Evolutionary conservation across 257 asterid genomes (phyloP).

Genomic region (Echites panduratus): DNA sequence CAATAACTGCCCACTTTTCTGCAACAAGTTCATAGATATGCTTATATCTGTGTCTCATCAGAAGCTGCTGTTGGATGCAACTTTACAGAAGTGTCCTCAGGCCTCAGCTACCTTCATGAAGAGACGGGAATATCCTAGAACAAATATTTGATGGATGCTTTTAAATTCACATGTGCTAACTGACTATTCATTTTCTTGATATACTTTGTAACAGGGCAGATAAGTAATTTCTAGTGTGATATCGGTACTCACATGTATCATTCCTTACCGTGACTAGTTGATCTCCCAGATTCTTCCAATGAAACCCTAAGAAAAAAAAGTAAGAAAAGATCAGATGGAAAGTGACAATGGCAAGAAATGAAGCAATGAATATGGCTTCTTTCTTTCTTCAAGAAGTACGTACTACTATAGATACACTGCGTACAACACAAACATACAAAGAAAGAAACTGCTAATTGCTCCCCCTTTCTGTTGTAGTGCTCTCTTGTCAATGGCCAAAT

Average conservation of each 20-base stretch:
- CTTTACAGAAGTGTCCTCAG: conserved; percentile 38
- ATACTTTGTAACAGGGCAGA: too few relatives aligned
- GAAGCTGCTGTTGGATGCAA: neutral
- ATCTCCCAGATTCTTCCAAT: conserved; percentile 32
- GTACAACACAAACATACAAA: neutral
- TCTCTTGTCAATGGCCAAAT: conserved; percentile 1
- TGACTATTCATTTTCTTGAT: too few relatives aligned
- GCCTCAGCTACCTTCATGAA: neutral
- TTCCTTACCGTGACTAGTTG: neutral
- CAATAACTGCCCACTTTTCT: conserved; percentile 27
- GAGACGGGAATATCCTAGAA: neutral
- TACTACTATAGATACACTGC: neutral
- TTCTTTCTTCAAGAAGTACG: neutral
- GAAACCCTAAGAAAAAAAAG: conserved; percentile 29
- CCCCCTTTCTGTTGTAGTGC: neutral
- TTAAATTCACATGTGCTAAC: too few relatives aligned
- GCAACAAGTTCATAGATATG: conserved; percentile 67
- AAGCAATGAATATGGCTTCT: neutral
- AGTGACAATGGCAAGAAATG: conserved; percentile 1
- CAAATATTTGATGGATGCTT: too few relatives aligned
- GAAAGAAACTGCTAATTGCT: neutral
- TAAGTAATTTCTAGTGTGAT: neutral
- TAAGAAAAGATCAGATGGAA: neutral
- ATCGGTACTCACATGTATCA: conserved; percentile 19
- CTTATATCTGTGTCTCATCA: conserved; percentile 10